Conservation (phyloP, 257 asterid species). For the Solanum neorickii region DNA sequence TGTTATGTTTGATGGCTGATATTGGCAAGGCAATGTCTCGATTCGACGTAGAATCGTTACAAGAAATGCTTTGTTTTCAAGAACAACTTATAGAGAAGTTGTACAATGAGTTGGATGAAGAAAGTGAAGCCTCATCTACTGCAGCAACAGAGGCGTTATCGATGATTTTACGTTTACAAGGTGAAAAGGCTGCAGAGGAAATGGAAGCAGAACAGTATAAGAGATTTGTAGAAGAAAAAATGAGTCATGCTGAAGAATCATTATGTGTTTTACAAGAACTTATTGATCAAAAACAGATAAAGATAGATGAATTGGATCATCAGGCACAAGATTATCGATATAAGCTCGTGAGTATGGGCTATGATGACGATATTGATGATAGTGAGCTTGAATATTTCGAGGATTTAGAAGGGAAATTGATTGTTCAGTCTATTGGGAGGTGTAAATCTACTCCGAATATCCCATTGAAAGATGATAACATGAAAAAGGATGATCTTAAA, state of each 20-base stretch:
- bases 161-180: slow-evolving; percentile 70
- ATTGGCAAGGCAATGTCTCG: slow-evolving; percentile 14
- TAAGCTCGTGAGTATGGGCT: slow-evolving; percentile 55
- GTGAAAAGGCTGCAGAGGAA: slow-evolving; percentile 74
- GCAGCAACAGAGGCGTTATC: slow-evolving; percentile 86
- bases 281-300: slow-evolving; percentile 80
- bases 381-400: slow-evolving; percentile 40
- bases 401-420: slow-evolving; percentile 13
- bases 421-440: slow-evolving; percentile 25
- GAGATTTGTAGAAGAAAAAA: slow-evolving; percentile 71
- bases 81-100: slow-evolving; percentile 69
- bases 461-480: slow-evolving; percentile 2
- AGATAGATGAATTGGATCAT: slow-evolving; percentile 50
- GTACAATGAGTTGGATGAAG: slow-evolving; percentile 73
- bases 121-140: slow-evolving; percentile 76
- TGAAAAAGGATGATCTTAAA: slow-evolving; percentile 19
- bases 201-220: slow-evolving; percentile 92
- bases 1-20: slow-evolving; percentile 31
- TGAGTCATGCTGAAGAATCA: slow-evolving; percentile 78
- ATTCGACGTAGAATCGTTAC: slow-evolving; percentile 30
- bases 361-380: slow-evolving; percentile 30
- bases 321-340: slow-evolving; percentile 55
- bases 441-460: slow-evolving; percentile 46
- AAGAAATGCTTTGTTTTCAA: slow-evolving; percentile 56
- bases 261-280: slow-evolving; percentile 66